These are phyloP conservation scores for Mrakia blollopis DNA, from an alignment of 768 basidiomycete genomes.

Conservation along the genomic window DNA sequence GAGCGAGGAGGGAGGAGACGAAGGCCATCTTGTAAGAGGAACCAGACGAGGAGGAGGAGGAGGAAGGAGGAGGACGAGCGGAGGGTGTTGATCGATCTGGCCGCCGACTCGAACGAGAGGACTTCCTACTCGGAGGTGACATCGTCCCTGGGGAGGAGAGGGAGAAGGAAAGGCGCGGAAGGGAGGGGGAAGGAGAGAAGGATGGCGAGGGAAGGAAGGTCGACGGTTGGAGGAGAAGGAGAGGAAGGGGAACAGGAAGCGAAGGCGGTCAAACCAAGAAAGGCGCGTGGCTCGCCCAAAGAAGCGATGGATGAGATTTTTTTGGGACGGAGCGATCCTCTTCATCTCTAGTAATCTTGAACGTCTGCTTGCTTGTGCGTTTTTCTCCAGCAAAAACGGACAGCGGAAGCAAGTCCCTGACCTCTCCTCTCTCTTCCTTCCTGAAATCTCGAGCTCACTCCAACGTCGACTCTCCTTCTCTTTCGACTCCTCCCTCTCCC, in stretches of 20 bases:
- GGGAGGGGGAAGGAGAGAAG: not conserved
- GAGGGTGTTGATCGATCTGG: not conserved
- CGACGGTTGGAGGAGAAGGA: not conserved
- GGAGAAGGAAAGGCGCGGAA: not conserved
- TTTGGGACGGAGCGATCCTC: no score
- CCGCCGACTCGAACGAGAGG: not conserved
- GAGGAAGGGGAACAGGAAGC: not conserved
- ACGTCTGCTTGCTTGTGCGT: not conserved
- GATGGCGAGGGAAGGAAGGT: not conserved
- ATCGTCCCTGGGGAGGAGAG: not conserved
- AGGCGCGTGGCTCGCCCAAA: not conserved
- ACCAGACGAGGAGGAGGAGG: not conserved
- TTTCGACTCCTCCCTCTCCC: not conserved
- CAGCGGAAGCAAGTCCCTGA: not conserved
- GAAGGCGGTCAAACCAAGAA: not conserved
- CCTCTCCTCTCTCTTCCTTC: not conserved
- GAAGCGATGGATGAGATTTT: no score
- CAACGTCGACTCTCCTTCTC: no score
- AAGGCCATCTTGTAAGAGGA: not conserved
- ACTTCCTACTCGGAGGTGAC: not conserved
- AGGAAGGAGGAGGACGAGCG: not conserved
- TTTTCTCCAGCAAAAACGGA: not conserved
- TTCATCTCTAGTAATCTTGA: no score
- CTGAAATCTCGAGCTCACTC: not conserved
- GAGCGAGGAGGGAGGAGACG: constrained; percentile 12